Conservation (phyloP, 345 rosid species). For the sweet orange (Citrus sinensis) region DNA sequence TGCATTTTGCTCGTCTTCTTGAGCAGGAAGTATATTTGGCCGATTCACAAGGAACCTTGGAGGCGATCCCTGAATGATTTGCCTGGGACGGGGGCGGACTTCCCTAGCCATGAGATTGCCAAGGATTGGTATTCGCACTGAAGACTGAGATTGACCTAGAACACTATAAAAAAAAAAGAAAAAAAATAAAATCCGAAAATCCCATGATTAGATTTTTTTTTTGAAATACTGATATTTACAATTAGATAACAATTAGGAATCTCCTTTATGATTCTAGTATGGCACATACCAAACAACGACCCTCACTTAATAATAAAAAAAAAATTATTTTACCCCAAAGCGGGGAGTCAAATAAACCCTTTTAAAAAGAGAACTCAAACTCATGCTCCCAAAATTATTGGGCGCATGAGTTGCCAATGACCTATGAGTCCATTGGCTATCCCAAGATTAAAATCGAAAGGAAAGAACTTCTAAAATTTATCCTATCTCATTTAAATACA, state of each 20-base stretch:
- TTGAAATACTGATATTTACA: no score
- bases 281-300: no score
- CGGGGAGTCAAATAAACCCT: fast-evolving
- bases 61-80: conserved; percentile 14
- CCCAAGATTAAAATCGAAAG: neutral
- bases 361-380: no score
- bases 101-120: conserved; percentile 1
- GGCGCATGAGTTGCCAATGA: no score
- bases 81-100: neutral
- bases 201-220: neutral
- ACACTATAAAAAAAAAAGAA: conserved; percentile 4
- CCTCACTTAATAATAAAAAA: fast-evolving
- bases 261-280: no score
- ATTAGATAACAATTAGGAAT: fast-evolving
- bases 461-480: neutral
- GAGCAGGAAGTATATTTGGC: conserved; percentile 1
- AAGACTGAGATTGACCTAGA: neutral
- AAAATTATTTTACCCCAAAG: fast-evolving
- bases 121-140: neutral
- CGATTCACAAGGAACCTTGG: conserved; percentile 1
- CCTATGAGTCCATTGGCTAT: no score
- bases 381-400: no score
- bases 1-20: conserved; percentile 29
- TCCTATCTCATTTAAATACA: no score
- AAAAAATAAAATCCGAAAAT: no score